Evolutionary conservation across 177 flowering plant genomes (phyloP).

Genomic region (Vitis hybrid): DNA sequence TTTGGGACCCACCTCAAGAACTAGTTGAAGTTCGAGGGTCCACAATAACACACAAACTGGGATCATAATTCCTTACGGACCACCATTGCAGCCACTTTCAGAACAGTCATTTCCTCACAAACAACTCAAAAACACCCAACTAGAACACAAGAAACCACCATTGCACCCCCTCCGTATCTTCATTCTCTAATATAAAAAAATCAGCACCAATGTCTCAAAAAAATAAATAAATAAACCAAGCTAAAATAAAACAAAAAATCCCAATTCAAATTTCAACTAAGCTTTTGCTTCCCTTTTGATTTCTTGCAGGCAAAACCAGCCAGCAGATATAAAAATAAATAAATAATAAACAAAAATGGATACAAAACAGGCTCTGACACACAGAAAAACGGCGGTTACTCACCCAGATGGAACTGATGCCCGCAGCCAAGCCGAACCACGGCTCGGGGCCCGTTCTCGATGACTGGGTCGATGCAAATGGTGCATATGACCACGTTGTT

Average conservation of each 20-base stretch:
- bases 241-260: background rate
- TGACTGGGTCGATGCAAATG: constrained; percentile 3
- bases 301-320: no score
- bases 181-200: no score
- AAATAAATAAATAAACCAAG: no score
- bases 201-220: no score
- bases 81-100: background rate
- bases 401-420: constrained; percentile 10
- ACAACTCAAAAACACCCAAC: background rate
- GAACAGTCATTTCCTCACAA: background rate
- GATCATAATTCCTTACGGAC: background rate
- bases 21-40: no score
- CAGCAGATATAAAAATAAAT: background rate
- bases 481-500: background rate
- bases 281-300: no score
- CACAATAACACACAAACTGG: no score
- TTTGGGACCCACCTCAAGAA: no score
- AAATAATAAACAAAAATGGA: background rate
- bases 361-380: no score
- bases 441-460: background rate
- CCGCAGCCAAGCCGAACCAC: constrained; percentile 6
- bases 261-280: no score
- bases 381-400: background rate
- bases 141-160: no score
- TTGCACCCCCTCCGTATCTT: no score